phyloP scores from a whole-genome alignment of 768 basidiomycete species.

The Tricholoma terreum region DNA sequence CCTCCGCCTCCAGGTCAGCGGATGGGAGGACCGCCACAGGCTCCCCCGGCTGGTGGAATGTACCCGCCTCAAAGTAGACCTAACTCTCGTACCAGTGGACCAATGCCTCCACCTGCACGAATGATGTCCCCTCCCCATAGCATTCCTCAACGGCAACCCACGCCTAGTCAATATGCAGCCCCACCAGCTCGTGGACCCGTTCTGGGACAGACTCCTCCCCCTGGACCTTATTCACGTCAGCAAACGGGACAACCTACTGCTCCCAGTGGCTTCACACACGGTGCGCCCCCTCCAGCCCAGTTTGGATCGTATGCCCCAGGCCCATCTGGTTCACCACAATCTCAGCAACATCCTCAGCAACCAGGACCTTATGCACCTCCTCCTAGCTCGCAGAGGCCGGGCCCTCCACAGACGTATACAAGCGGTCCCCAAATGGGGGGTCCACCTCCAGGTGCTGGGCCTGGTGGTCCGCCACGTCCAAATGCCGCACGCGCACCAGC shows the following conservation, averaged over 20 bases:
- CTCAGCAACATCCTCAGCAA: conserved; percentile 21
- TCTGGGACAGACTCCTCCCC: conserved; percentile 42
- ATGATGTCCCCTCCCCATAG: conserved; percentile 48
- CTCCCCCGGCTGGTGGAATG: conserved; percentile 26
- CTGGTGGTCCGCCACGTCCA: conserved; percentile 12
- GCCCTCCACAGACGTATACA: conserved; percentile 18
- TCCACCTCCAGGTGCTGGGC: conserved; percentile 5
- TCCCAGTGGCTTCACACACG: conserved; percentile 38
- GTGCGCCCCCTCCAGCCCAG: conserved; percentile 25
- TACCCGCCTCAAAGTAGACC: conserved; percentile 32
- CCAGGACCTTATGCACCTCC: conserved; percentile 43
- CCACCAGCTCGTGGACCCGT: conserved; percentile 41
- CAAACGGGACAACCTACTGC: conserved; percentile 21
- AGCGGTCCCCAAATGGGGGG: conserved; percentile 14
- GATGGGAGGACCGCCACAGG: conserved; percentile 28
- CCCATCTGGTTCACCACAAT: conserved; percentile 14
- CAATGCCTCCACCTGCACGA: conserved; percentile 36
- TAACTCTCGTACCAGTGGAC: conserved; percentile 20
- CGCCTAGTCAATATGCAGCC: conserved; percentile 48
- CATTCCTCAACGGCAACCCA: conserved; percentile 37
- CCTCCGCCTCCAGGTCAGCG: conserved; percentile 36
- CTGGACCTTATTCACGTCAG: conserved; percentile 37
- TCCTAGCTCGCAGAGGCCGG: conserved; percentile 29
- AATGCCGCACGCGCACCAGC: conserved; percentile 32
- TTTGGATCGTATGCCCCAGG: conserved; percentile 26